Evolutionary conservation across 345 rosid species (phyloP).

Genomic region (Brassica incana): DNA sequence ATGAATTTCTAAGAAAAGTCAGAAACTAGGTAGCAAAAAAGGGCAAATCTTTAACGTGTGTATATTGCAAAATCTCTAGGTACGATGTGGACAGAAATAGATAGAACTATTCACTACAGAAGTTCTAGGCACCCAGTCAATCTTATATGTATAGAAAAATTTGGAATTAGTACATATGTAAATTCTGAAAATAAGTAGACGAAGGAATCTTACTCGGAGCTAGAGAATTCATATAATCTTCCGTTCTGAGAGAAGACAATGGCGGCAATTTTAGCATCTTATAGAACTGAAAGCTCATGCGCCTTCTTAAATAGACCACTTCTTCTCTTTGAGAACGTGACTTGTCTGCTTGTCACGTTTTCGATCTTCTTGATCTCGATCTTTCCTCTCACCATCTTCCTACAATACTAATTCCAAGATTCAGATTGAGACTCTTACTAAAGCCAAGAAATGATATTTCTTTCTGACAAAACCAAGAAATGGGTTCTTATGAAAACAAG

Average conservation of each 20-base stretch:
- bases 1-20: background rate
- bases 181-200: background rate
- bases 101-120: slow-evolving; percentile 17
- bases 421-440: slow-evolving; percentile 19
- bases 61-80: slow-evolving; percentile 25
- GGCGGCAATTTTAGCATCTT: slow-evolving; percentile 63
- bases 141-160: slow-evolving; percentile 10
- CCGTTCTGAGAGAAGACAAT: slow-evolving; percentile 60
- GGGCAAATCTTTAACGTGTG: slow-evolving; percentile 19
- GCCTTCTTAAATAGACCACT: slow-evolving; percentile 65
- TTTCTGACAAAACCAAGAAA: slow-evolving; percentile 7
- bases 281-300: slow-evolving; percentile 60
- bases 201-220: slow-evolving; percentile 46
- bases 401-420: slow-evolving; percentile 19
- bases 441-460: background rate
- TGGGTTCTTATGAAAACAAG: slow-evolving; percentile 7
- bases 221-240: slow-evolving; percentile 47
- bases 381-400: slow-evolving; percentile 66
- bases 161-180: background rate
- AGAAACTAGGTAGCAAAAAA: slow-evolving; percentile 7
- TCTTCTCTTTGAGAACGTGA: slow-evolving; percentile 61
- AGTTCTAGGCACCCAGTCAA: background rate
- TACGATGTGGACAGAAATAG: slow-evolving; percentile 25
- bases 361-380: slow-evolving; percentile 60
- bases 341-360: slow-evolving; percentile 57